Base-by-base conservation (phyloP, 2,329 filamentous ascomycete species). In the Aaosphaeria arxii region DNA sequence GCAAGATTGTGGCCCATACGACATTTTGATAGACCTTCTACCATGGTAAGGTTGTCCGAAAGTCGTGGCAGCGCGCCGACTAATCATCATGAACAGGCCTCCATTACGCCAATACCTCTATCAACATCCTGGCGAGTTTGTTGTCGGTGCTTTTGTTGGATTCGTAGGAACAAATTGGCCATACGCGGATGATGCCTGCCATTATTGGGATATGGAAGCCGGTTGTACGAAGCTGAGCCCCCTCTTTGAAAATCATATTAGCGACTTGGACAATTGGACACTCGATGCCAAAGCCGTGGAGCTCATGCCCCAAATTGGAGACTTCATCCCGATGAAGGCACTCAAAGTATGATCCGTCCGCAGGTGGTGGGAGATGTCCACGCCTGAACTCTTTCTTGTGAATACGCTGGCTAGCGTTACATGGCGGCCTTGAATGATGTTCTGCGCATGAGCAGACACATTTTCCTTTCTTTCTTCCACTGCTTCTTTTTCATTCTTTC, bases 131-230 rank as follows among this genome's bases (percentile, higher is more conserved):
- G 58, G 56, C 11, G 62, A 69, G 38, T 66, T 58, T 46, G 52
- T 59, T 5, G 53, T 61, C 5, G 57, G 54, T 11, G 51, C 58
- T 28, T 56, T 69, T 40, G 49, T 69, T 11, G 64, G 66, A 7
- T 52, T 60, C 13, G 58, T 69, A 7, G 54, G 56, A 6, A 49
- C 67, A 30, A 58, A 51, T 31, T 69, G 66, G 66, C 64, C 62
- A 11, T 68, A 67, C 46, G 61, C 64, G 11, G 64, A 69, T 35
- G 64, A 68, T 39, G 59, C 63, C 17, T 68, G 66, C 52, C 64
- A 68, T 48, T 69, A 67, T 46, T 68, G 64, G 64, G 66, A 69
- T 40, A 64, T 67, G 11, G 64, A 67, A 42, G 53, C 61, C 28
- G 63, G 57, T n/a, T 64, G 59, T 43, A 65, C 62, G 5, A 60